phyloP scores from a whole-genome alignment of 495 filamentous ascomycete genomes.

The Penicillium pulvis region DNA sequence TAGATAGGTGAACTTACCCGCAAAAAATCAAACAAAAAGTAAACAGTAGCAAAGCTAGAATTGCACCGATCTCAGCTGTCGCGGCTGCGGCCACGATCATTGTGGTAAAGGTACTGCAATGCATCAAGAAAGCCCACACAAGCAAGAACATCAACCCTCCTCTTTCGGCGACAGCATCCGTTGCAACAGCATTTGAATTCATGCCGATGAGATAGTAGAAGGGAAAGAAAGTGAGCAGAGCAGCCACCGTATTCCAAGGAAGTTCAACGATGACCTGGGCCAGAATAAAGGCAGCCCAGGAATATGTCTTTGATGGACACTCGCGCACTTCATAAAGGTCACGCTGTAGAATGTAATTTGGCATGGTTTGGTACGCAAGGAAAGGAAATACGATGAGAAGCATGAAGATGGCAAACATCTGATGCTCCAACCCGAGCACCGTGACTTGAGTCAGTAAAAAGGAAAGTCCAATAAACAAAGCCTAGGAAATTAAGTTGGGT shows the following conservation, averaged over 20 bases:
- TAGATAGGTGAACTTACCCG: slow-evolving; percentile 24
- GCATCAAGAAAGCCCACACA: slow-evolving; percentile 42
- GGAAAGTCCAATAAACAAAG: slow-evolving; percentile 80
- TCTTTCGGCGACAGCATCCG: slow-evolving; percentile 40
- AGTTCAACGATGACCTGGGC: slow-evolving; percentile 11
- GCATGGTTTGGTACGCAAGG: slow-evolving; percentile 69
- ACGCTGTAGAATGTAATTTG: slow-evolving; percentile 62
- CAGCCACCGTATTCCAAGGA: slow-evolving; percentile 31
- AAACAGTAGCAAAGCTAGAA: slow-evolving; percentile 36
- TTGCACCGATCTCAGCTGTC: slow-evolving; percentile 39
- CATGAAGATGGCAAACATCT: slow-evolving; percentile 81
- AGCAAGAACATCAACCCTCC: slow-evolving; percentile 54
- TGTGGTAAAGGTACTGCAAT: slow-evolving; percentile 6
- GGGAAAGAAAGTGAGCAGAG: slow-evolving; percentile 52
- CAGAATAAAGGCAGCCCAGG: slow-evolving; percentile 63
- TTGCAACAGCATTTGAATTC: slow-evolving; percentile 37
- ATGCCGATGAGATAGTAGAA: slow-evolving; percentile 68
- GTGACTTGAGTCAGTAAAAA: slow-evolving; percentile 69
- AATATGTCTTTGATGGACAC: slow-evolving; percentile 62
- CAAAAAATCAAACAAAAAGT: slow-evolving; percentile 55
- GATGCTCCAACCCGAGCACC: slow-evolving; percentile 76
- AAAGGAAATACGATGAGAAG: slow-evolving; percentile 71
- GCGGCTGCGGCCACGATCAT: slow-evolving; percentile 10
- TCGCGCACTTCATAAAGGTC: slow-evolving; percentile 66
- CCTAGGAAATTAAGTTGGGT: background rate